Evolutionary conservation across 2,329 filamentous ascomycete species (phyloP), one percentile per base, ranked within the genome.

Genomic region (Neofusicoccum parvum): DNA sequence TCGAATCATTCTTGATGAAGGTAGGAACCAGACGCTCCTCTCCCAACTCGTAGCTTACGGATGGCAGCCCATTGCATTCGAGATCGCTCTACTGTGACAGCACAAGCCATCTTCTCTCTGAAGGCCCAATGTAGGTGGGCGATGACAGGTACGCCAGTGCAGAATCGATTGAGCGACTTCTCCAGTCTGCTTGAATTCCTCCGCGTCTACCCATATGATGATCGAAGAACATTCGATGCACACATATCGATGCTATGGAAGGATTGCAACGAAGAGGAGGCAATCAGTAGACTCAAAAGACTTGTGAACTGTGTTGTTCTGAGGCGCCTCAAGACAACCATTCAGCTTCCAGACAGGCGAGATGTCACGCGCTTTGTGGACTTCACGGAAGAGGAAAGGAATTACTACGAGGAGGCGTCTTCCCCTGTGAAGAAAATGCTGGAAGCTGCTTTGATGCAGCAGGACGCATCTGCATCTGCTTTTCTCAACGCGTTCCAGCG

Each of bases 111-210:
- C 0, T 81, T 75, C 37, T 72, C 72, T 2, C 71, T 85, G 0
- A 67, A 78, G 0, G 72, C 78, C 0, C 67, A 60, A 0, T 72
- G 71, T 2, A 75, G 82, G 5, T 85, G 82, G 83, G 80, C 78
- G 1, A 76, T 85, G 0, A 84, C 81, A 0, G 82, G 82, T 0
- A 85, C 83, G 0, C 82, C 83, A 0, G 80, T 85, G 0, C 82
- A 85, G 50, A 85, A 85, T 53, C 72, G 72, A 0, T 72, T 83
- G 0, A 70, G 70, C 1, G 83, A 85, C 53, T 72, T 85, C 5
- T 73, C 76, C 0, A 73, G 75, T 1, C 72, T 84, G 0, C 70
- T 85, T 0, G 77, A 76, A 32, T 85, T 84, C 62, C 71, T 85
- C 14, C 71, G 73, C 5, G 76, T 74, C 0, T 69, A 79, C 65